phyloP scores from a whole-genome alignment of 2,329 filamentous ascomycete genomes.

The Aspergillus niger region DNA sequence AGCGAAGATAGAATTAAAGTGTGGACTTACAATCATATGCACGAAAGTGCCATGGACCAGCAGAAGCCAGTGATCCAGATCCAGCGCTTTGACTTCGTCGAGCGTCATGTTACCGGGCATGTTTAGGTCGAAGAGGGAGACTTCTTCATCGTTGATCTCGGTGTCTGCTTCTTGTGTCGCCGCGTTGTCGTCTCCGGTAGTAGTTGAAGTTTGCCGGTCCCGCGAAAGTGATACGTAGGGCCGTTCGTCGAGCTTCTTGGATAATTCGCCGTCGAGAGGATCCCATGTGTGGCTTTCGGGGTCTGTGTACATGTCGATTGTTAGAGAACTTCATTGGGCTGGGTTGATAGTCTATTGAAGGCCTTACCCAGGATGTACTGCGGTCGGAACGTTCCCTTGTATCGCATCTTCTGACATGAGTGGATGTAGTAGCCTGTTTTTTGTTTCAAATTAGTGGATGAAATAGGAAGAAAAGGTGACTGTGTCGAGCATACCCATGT shows the following conservation, averaged over 20 bases:
- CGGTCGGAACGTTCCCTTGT: conserved; percentile 51
- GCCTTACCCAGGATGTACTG: conserved; percentile 51
- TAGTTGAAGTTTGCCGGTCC: conserved; percentile 31
- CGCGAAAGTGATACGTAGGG: conserved; percentile 49
- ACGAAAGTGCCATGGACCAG: conserved; percentile 45
- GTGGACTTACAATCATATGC: conserved; percentile 43
- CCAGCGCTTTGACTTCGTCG: conserved; percentile 44
- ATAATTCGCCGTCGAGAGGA: conserved; percentile 45
- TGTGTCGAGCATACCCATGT: conserved; percentile 56
- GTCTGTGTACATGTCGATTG: conserved; percentile 33
- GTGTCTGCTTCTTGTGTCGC: conserved; percentile 14
- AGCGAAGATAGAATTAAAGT: neutral
- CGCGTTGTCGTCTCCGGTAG: neutral
- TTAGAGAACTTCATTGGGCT: neutral
- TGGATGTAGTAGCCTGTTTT: conserved; percentile 63
- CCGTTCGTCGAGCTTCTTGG: conserved; percentile 44
- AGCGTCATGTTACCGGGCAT: conserved; percentile 51
- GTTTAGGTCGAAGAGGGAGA: conserved; percentile 48
- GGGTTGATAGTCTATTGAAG: neutral
- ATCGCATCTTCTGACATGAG: conserved; percentile 54
- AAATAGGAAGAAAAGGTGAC: neutral
- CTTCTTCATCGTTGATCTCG: conserved; percentile 42
- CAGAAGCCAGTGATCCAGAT: conserved; percentile 49
- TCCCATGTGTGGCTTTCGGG: conserved; percentile 51
- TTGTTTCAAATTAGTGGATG: neutral